Conservation (phyloP, 257 asterid species). For the Osmanthus fragrans region DNA sequence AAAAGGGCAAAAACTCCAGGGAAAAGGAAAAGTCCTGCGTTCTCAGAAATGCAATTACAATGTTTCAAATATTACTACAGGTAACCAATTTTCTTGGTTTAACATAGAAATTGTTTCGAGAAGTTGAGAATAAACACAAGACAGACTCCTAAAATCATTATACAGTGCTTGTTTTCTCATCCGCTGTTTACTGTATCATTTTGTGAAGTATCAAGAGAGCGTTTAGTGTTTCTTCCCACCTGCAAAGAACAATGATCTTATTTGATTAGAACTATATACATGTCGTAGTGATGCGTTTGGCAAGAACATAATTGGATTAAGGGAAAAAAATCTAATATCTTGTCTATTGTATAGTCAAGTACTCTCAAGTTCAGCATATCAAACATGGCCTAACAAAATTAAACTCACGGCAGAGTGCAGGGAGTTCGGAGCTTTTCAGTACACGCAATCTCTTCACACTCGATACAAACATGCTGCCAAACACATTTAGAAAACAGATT, state of each 20-base stretch:
- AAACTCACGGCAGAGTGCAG: conserved; percentile 63
- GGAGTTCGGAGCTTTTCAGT: conserved; percentile 75
- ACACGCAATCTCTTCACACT: conserved; percentile 90
- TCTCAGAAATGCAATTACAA: background rate
- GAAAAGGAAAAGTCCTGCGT: background rate
- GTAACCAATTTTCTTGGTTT: conserved; percentile 8
- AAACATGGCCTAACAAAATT: background rate
- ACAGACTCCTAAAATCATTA: background rate
- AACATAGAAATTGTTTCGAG: background rate
- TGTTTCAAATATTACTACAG: conserved; percentile 11
- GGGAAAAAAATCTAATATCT: background rate
- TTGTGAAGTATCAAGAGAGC: conserved; percentile 17
- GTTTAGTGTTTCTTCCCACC: conserved; percentile 59
- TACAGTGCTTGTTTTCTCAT: background rate
- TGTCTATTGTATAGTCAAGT: background rate
- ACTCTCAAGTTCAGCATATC: background rate
- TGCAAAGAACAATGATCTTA: conserved; percentile 28
- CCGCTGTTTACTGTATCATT: background rate
- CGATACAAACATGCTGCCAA: conserved; percentile 81
- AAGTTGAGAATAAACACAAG: conserved; percentile 10
- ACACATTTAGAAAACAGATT: background rate
- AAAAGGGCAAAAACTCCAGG: conserved; percentile 13
- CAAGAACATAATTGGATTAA: background rate
- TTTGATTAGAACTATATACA: background rate
- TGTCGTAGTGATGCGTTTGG: background rate